Base-by-base conservation (phyloP, 148 eudicot species). In the Diospyros lotus region DNA sequence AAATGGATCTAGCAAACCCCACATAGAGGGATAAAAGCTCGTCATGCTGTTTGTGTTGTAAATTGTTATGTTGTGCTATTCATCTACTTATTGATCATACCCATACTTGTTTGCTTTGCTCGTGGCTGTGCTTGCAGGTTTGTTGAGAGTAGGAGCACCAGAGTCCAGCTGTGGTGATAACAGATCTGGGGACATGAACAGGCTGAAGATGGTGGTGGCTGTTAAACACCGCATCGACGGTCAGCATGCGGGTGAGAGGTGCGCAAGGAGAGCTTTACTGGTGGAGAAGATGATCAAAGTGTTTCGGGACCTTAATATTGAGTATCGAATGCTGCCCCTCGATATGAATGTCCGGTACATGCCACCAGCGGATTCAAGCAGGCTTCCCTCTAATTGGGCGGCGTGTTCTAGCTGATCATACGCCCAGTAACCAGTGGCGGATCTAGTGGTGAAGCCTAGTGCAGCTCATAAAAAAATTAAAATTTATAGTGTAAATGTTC, bases 211-310 rank as follows among this genome's bases (percentile, higher is more conserved):
- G 91, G 66, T 51, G 50, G 64, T 90, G 13, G 58, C 76, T 4
- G 88, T 87, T 61, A 84, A 81, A 75, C 91, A 88, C 80, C 86
- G 88, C 7, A 86, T 90, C 73, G 87, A 90, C 81, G 88, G 86
- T 76, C 94, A 90, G 67, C 84, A 87, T 66, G 84, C 71, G 43
- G 84, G 80, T 38, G 89, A 88, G 67, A 75, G 89, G 15, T 80
- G 72, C 60, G 12, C 42, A 17, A 77, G 90, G 3, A 72, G 80
- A 42, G 79, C 91, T 4, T 90, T 86, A 39, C 89, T 90, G 8
- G 43, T 90, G 5, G 52, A 88, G 14, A 90, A 86, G 84, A 42
- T 90, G 77, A 85, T 86, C 81, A 85, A 75, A 52, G 77, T 79
- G 1, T 88, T 86, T 38, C 92, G 85, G 44, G 78, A 50, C 62